Conservation (phyloP, 345 rosid species). For the Lepidium sativum region DNA sequence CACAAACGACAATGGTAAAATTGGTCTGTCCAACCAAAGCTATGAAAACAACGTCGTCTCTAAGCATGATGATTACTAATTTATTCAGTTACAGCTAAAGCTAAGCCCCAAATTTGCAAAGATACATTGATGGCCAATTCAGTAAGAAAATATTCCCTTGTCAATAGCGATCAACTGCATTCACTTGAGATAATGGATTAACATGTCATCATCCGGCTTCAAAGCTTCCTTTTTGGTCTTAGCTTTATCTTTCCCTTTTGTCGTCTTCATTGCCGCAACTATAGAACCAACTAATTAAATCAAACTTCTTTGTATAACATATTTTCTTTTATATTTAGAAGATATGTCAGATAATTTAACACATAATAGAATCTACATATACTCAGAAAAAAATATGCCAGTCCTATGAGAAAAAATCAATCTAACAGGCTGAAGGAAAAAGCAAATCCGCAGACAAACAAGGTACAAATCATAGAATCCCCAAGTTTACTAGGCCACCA, state of each 20-base stretch:
- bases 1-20: background rate
- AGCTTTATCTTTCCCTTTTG: slow-evolving; percentile 46
- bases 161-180: too few species aligned
- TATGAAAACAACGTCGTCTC: background rate
- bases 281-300: background rate
- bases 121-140: too few species aligned
- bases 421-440: background rate
- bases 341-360: background rate
- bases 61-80: background rate
- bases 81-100: background rate
- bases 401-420: background rate
- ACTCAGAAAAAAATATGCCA: background rate
- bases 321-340: background rate
- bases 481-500: too few species aligned
- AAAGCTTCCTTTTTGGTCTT: slow-evolving; percentile 38
- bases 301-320: background rate
- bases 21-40: background rate
- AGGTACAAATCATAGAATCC: too few species aligned
- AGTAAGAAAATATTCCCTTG: too few species aligned
- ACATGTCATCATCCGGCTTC: slow-evolving; percentile 63
- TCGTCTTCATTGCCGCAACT: slow-evolving; percentile 37
- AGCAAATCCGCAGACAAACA: background rate
- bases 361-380: too few species aligned
- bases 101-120: background rate
- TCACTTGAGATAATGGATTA: slow-evolving; percentile 9